These are phyloP conservation scores for Prunus padus DNA, from an alignment of 306 rosid species.

Conservation along the genomic window DNA sequence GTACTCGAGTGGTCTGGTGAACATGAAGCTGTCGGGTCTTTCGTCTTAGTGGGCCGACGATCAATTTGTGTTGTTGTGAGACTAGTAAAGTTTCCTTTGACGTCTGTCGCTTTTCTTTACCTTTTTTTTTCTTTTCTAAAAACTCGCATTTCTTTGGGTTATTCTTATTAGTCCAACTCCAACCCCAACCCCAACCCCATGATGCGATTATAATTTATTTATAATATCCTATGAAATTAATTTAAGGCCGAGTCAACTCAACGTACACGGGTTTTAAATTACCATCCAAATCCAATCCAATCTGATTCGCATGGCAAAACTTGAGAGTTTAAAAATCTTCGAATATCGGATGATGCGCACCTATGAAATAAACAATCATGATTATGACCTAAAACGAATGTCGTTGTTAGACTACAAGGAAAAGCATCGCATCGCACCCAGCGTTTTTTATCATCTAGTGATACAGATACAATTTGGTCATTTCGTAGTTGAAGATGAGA, in stretches of 20 bases:
- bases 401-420: not conserved
- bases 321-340: not conserved
- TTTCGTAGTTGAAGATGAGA: slow-evolving; percentile 1
- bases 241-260: not conserved
- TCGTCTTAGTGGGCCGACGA: slow-evolving; percentile 2
- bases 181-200: not conserved
- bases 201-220: not conserved
- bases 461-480: not conserved
- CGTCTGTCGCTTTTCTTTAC: too few relatives aligned
- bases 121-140: not conserved
- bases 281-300: not conserved
- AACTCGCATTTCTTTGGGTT: not conserved
- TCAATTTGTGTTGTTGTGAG: not conserved
- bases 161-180: not conserved
- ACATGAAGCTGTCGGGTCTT: slow-evolving; percentile 17
- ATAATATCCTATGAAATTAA: not conserved
- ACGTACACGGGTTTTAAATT: too few relatives aligned
- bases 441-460: not conserved
- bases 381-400: not conserved
- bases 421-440: not conserved
- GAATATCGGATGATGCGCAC: not conserved
- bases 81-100: not conserved
- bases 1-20: not conserved
- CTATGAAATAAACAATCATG: not conserved
- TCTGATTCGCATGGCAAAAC: not conserved